Conservation (phyloP, 495 filamentous ascomycete species). For the Aspergillus carlsbadensis region DNA sequence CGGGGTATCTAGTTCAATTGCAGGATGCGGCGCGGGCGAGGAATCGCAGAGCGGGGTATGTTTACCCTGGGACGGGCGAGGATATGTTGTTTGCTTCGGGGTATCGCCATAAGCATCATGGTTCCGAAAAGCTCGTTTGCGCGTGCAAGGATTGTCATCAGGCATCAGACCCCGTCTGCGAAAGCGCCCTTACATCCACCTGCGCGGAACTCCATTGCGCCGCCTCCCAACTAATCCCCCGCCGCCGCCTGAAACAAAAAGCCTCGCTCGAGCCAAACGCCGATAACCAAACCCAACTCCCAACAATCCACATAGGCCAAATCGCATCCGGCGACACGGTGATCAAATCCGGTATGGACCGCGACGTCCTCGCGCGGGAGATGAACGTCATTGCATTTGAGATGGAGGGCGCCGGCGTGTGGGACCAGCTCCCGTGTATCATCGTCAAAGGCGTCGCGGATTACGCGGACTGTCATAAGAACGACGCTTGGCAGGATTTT, state of each 20-base stretch:
- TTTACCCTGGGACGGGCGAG: not conserved
- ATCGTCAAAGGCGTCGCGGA: not conserved
- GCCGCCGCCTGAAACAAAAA: not conserved
- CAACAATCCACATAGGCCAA: not conserved
- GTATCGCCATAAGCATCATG: not conserved
- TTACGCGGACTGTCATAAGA: slow-evolving; percentile 8
- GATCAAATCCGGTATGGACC: slow-evolving; percentile 7
- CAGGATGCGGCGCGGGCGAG: not conserved
- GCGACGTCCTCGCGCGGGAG: slow-evolving; percentile 20
- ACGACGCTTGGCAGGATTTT: not conserved
- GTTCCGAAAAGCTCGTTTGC: not conserved
- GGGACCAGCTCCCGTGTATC: not conserved
- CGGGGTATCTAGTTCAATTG: not conserved
- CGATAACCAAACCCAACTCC: too few relatives aligned
- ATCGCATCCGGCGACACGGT: slow-evolving; percentile 19
- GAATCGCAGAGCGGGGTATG: not conserved
- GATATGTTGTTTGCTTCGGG: not conserved
- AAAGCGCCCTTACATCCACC: not conserved
- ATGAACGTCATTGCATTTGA: slow-evolving; percentile 38
- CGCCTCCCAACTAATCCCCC: too few relatives aligned
- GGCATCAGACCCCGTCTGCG: not conserved
- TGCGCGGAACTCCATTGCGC: not conserved
- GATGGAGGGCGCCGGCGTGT: not conserved
- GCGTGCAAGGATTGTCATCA: not conserved
- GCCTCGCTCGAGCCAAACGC: not conserved